A percentile compares a stretch with the other conserved stretches of the same genome.
Conservation (phyloP, 192 early-diverging fungal species). For the Coemansia sp. region DNA sequence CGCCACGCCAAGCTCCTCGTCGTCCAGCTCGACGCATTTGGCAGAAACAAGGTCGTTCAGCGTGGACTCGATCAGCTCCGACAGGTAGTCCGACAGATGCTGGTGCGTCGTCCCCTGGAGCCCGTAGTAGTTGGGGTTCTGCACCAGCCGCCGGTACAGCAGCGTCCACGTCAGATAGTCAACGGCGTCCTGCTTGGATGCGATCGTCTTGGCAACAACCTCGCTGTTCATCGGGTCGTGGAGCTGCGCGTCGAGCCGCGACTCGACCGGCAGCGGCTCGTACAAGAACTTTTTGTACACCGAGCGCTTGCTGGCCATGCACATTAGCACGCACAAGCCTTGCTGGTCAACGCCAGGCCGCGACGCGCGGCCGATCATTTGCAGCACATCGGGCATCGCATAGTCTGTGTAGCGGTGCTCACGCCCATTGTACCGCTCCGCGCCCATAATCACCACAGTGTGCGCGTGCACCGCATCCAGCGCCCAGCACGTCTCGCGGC, state of each 20-base stretch:
- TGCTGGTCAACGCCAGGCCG: conserved; percentile 64
- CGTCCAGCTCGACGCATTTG: conserved; percentile 65
- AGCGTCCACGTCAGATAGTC: conserved; percentile 99
- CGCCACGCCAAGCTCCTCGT: conserved; percentile 50
- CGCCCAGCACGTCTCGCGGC: conserved; percentile 91
- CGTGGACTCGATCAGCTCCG: conserved; percentile 92
- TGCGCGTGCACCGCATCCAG: conserved; percentile 74
- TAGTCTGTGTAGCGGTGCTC: conserved; percentile 98
- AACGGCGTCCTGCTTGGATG: conserved; percentile 97
- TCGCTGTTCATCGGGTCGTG: conserved; percentile 99
- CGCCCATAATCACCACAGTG: conserved; percentile 92
- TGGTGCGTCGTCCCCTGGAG: conserved; percentile 84
- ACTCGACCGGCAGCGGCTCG: conserved; percentile 95
- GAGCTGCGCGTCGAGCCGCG: conserved; percentile 89
- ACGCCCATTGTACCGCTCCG: conserved; percentile 91
- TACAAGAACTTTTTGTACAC: conserved; percentile 98
- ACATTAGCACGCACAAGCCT: conserved; percentile 91
- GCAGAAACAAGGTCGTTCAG: conserved; percentile 82
- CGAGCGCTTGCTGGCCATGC: conserved; percentile 90
- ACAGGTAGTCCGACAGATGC: conserved; percentile 90
- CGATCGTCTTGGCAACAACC: conserved; percentile 91
- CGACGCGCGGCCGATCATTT: conserved; percentile 97
- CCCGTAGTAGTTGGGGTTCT: conserved; percentile 98
- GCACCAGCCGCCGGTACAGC: conserved; percentile 91
- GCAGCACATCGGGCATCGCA: conserved; percentile 90